Evolutionary conservation across 2,329 filamentous ascomycete genomes (phyloP).

Genomic region (Pyrenochaeta sp.): DNA sequence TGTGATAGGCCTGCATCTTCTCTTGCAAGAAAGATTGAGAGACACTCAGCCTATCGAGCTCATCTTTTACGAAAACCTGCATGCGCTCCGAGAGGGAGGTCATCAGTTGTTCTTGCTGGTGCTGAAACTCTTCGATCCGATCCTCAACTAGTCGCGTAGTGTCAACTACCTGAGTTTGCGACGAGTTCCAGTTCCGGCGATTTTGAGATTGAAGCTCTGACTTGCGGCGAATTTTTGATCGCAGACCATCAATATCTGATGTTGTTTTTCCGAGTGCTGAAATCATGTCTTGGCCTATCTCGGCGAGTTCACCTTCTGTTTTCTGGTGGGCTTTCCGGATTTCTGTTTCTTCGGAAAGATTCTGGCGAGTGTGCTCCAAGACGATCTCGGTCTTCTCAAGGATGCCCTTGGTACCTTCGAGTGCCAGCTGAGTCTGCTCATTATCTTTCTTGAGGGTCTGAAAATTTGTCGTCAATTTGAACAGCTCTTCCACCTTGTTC

Average conservation of each 20-base stretch:
- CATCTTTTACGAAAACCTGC: conserved; percentile 76
- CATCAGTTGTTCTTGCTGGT: conserved; percentile 75
- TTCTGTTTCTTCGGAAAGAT: conserved; percentile 78
- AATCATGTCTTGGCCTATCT: conserved; percentile 78
- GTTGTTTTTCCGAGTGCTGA: conserved; percentile 80
- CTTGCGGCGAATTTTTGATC: conserved; percentile 85
- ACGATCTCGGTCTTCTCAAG: conserved; percentile 89
- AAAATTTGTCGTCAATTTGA: conserved; percentile 84
- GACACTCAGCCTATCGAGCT: conserved; percentile 73
- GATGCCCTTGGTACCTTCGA: conserved; percentile 82
- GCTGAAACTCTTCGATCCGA: conserved; percentile 75
- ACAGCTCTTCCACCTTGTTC: conserved; percentile 93
- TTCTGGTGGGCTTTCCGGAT: conserved; percentile 84
- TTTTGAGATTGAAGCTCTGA: conserved; percentile 85
- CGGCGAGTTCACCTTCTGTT: conserved; percentile 79
- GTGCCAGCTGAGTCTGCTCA: conserved; percentile 72
- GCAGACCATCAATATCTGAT: conserved; percentile 79
- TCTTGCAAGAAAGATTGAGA: conserved; percentile 75
- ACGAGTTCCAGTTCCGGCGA: conserved; percentile 77
- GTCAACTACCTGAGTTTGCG: conserved; percentile 76
- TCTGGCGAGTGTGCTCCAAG: conserved; percentile 76
- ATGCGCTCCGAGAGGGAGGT: conserved; percentile 73
- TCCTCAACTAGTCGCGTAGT: conserved; percentile 80
- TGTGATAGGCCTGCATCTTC: conserved; percentile 71
- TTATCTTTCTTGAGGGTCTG: conserved; percentile 89